Base-by-base conservation (phyloP, 2,329 filamentous ascomycete species). In the Decorospora gaudefroyi region DNA sequence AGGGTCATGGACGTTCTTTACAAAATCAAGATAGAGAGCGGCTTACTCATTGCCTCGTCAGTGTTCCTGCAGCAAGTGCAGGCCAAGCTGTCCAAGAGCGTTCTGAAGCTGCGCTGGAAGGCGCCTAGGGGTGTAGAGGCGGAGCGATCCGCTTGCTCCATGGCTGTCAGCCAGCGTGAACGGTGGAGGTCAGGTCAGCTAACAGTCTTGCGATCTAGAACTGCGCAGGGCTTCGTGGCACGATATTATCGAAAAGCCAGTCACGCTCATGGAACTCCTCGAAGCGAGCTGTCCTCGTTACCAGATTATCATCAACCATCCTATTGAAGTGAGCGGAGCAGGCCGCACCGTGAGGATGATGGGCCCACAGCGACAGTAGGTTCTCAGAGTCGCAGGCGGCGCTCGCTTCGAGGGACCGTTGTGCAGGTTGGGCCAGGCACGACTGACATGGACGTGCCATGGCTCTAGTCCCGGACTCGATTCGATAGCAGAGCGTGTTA, bases 81-180 rank as follows among this genome's bases (percentile, higher is more conserved):
- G 19, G 57, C 55, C 58, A 63, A 63, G 52, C 38, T 43, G 46
- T 55, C 51, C 43, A 48, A 48, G 9, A 41, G 42, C 45, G 33
- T 49, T 44, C 22, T 29, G 18, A 35, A 48, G 52, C 59, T 54
- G 61, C 57, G 53, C 49, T 53, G 49, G 50, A 33, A 55, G 56
- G 46, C 46, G 48, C 49, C 49, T 53, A 51, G 49, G 47, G 46
- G 50, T 55, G 56, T 47, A 57, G 46, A 57, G 55, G 59, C 62
- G 64, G 63, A 61, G 59, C 58, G 59, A 67, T 59, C 59, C 59
- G 62, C 49, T 53, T 35, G 53, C 50, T 53, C 39, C 51, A 52
- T 51, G 54, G 45, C 41, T 48, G 54, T 43, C 34, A 35, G 50
- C 50, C 54, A 53, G 42, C 53, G 46, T 43, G 44, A 29, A 53